A percentile compares a stretch with the other conserved stretches of the same genome.
These are phyloP conservation scores for Lojkania enalia DNA, from an alignment of 2,329 filamentous ascomycete genomes.

Conservation along the genomic window DNA sequence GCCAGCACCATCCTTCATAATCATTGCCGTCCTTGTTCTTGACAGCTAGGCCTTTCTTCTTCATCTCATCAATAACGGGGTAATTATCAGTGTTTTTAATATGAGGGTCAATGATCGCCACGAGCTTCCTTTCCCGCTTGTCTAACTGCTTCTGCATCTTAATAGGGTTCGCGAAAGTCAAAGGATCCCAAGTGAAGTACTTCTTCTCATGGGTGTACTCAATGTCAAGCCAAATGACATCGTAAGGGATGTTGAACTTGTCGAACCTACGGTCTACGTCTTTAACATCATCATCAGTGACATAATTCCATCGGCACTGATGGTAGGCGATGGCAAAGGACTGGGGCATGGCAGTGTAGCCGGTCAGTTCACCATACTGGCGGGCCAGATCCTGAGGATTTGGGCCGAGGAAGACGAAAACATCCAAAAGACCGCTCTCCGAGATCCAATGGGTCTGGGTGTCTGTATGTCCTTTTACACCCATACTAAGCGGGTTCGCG, in stretches of 20 bases:
- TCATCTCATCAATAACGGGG: slow-evolving; percentile 75
- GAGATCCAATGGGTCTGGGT: slow-evolving; percentile 98
- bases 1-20: slow-evolving; percentile 99
- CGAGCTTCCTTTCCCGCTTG: slow-evolving; percentile 82
- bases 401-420: slow-evolving; percentile 93
- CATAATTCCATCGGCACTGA: slow-evolving; percentile 98
- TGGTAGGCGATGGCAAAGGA: slow-evolving; percentile 93
- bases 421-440: slow-evolving; percentile 83
- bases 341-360: slow-evolving; percentile 87
- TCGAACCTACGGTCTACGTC: slow-evolving; percentile 97
- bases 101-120: slow-evolving; percentile 94
- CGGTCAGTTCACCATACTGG: slow-evolving; percentile 86
- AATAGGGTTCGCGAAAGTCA: slow-evolving; percentile 84
- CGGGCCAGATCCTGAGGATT: slow-evolving; percentile 80
- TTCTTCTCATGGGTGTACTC: slow-evolving; percentile 97
- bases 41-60: slow-evolving; percentile 79
- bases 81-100: slow-evolving; percentile 92
- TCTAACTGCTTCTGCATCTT: slow-evolving; percentile 89
- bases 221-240: slow-evolving; percentile 98
- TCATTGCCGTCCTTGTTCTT: slow-evolving; percentile 87
- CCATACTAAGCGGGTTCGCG: slow-evolving; percentile 76
- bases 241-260: slow-evolving; percentile 92
- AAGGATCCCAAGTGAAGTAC: slow-evolving; percentile 95
- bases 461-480: slow-evolving; percentile 67
- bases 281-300: slow-evolving; percentile 94